phyloP scores from a whole-genome alignment of 805 yeast species.

The Candida adriatica region DNA sequence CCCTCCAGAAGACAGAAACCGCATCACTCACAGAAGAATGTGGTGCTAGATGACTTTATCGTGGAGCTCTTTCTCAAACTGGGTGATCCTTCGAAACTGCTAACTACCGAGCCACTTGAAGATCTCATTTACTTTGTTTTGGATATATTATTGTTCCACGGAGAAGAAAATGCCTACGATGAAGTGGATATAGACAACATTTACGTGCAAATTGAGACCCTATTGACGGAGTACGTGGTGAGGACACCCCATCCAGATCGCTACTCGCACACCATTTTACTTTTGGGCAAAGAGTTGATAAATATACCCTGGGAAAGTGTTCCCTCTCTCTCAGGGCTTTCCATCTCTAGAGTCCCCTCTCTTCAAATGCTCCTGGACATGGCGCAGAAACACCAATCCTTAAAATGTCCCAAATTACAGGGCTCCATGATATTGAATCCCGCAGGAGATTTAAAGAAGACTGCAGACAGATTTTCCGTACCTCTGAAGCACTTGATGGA shows the following conservation, averaged over 20 bases:
- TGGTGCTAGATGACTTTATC: constrained; percentile 38
- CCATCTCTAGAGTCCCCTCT: constrained; percentile 77
- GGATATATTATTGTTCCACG: constrained; percentile 55
- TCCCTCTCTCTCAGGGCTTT: constrained; percentile 41
- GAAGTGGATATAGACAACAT: constrained; percentile 55
- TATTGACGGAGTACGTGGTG: constrained; percentile 31
- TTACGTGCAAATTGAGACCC: constrained; percentile 42
- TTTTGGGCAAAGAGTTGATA: constrained; percentile 62
- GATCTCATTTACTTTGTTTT: constrained; percentile 58
- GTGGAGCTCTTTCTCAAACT: constrained; percentile 44
- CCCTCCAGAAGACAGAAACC: constrained; percentile 44
- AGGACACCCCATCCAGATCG: constrained; percentile 7
- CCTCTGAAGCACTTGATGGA: constrained; percentile 29
- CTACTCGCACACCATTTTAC: constrained; percentile 54
- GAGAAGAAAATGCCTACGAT: constrained; percentile 58
- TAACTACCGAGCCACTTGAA: constrained; percentile 39
- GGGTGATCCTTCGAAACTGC: constrained; percentile 29
- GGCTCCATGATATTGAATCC: constrained; percentile 76
- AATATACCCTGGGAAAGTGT: constrained; percentile 88
- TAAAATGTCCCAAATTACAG: constrained; percentile 21
- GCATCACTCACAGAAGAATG: constrained; percentile 15
- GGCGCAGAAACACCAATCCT: constrained; percentile 19
- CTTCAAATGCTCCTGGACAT: constrained; percentile 35
- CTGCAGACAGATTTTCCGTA: constrained; percentile 51
- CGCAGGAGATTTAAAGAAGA: constrained; percentile 62